Base-by-base conservation (phyloP, 495 filamentous ascomycete genomes). In the Collariella sp. region DNA sequence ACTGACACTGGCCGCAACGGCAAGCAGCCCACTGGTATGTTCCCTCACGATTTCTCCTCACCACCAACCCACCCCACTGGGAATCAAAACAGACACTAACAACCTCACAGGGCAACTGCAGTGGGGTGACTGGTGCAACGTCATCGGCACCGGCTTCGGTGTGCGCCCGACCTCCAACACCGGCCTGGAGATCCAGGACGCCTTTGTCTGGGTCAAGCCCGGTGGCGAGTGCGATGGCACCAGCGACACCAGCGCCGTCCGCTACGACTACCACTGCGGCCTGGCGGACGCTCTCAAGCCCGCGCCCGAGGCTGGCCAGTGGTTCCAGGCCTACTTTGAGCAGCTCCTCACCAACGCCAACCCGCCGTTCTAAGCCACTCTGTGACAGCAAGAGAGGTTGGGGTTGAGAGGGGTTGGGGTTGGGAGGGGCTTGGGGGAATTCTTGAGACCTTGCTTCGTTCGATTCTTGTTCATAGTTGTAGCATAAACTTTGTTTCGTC, bases 61-160 rank as follows among this genome's bases (percentile, higher is more conserved):
- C 9, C 26, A 31, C 26, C 26, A 31, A n/a, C n/a, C 26, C 26
- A 33, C 9, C 6, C 3, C 5, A 5, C 0, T 5, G 12, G 10
- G 15, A 16, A 35, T 29, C 7, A 2, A 39, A 29, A 9, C 34
- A 46, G 18, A n/a, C 2, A n/a, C 42, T 53, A 31, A 53, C 34
- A 39, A 5, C 10, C 12, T 3, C 9, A 31, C 22, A 53, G 51
- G 86, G 64, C 76, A 80, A 56, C 16, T 36, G 19, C 75, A 71
- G 51, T 79, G 86, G 85, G 87, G 86, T 62, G 79, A 90, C 75
- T 93, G 88, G 88, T 91, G 88, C 79, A 93, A 93, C 61, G 80
- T 83, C 61, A 79, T 77, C 50, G 81, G 79, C 58, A 81, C 86
- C 38, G 86, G 86, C 29, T 89, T 90, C 67, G 86, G 87, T 69